Base-by-base conservation (phyloP, 2,329 filamentous ascomycete genomes). In the Xylariales sp. region DNA sequence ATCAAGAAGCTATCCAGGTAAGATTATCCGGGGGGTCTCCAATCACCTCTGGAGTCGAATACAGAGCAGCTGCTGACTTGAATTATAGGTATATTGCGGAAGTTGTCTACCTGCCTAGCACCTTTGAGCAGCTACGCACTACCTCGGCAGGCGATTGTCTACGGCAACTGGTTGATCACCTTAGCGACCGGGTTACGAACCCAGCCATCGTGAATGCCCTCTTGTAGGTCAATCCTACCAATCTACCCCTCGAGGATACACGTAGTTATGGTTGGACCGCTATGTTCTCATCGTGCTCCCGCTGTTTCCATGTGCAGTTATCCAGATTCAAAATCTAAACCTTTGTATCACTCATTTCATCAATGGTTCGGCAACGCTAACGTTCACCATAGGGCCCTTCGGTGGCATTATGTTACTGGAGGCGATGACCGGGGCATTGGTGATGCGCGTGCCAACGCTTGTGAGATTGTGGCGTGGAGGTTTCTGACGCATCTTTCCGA, bases 391-490 rank as follows among this genome's bases (percentile, higher is more conserved):
- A 88, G 84, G 33, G 84, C 83, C 2, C 66, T 89, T 20, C 85
- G 84, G 54, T 87, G 83, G 70, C 84, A 90, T 53, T 91, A 81
- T 51, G 67, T 83, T 43, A 66, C 75, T 17, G 72, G 76, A 11
- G 66, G 72, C 23, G 82, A 85, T 44, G 69, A 84, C 41, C 76
- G 78, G 42, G 79, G 80, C 4, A 63, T 90, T 21, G 78, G 80
- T 40, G 76, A 84, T 40, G 76, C 83, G 12, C 74, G 85, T 38
- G 83, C 83, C 15, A 77, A 79, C 53, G 85, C 83, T 19, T 90
- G 85, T 54, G 86, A 91, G 63, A 85, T 88, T 44, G 83, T 88
- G 12, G 86, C 86, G 25, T 89, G 85, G 83, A 76, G 85, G 27
- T 88, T 88, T 49, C 67, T 90, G 24, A 79, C 78, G 13, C 78